These are phyloP conservation scores for Xylariomycetidae sp. DNA, from an alignment of 2,329 filamentous ascomycete genomes.

Conservation along the genomic window DNA sequence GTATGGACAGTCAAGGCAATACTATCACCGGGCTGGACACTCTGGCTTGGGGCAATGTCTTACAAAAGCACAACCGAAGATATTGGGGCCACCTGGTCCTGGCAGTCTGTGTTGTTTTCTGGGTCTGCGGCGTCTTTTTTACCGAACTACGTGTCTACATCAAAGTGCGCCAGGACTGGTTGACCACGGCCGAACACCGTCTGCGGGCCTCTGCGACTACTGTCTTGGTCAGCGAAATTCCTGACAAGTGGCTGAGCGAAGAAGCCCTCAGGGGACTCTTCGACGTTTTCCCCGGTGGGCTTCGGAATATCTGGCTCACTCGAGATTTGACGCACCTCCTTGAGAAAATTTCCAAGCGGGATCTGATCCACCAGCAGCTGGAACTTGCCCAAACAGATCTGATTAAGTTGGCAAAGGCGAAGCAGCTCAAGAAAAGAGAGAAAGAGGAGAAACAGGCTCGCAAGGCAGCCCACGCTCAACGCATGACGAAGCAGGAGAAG, in stretches of 20 bases:
- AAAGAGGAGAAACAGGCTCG: slow-evolving; percentile 60
- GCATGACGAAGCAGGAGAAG: slow-evolving; percentile 45
- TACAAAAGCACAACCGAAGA: slow-evolving; percentile 54
- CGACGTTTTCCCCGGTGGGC: slow-evolving; percentile 91
- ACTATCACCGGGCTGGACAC: slow-evolving; percentile 66
- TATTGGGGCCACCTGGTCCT: slow-evolving; percentile 83
- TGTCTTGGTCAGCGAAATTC: slow-evolving; percentile 86
- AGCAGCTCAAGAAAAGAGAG: slow-evolving; percentile 62
- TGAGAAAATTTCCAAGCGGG: slow-evolving; percentile 74
- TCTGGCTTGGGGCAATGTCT: slow-evolving; percentile 84
- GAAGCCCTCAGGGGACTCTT: slow-evolving; percentile 79
- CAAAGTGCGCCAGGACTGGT: slow-evolving; percentile 86
- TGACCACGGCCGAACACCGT: slow-evolving; percentile 92
- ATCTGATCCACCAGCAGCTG: slow-evolving; percentile 63
- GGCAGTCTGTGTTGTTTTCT: slow-evolving; percentile 70
- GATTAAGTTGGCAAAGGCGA: slow-evolving; percentile 72
- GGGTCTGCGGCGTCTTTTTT: slow-evolving; percentile 84
- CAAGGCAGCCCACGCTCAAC: slow-evolving; percentile 42
- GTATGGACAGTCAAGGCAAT: slow-evolving; percentile 13
- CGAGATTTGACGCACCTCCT: slow-evolving; percentile 77
- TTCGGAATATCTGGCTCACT: slow-evolving; percentile 96
- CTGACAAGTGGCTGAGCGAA: slow-evolving; percentile 80
- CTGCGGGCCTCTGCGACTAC: slow-evolving; percentile 91
- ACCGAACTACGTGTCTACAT: slow-evolving; percentile 82
- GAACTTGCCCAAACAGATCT: slow-evolving; percentile 81